Conservation (phyloP, 148 eudicot species). For the Cornus kousa region DNA sequence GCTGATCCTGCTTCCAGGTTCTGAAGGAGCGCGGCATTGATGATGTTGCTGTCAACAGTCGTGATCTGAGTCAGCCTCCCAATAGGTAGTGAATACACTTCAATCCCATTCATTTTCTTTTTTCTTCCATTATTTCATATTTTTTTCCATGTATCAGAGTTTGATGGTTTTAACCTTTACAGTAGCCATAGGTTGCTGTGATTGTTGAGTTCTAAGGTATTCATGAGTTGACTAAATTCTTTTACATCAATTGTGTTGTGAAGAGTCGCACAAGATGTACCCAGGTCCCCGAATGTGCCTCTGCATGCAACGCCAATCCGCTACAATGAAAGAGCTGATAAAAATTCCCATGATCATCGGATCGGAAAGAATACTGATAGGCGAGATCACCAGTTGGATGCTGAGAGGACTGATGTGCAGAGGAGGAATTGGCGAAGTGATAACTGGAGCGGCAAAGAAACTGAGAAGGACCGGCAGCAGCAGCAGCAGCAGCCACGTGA, state of each 20-base stretch:
- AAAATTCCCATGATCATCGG: conserved; percentile 41
- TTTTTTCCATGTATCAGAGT: background rate
- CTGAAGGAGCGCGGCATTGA: conserved; percentile 69
- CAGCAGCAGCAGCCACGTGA: conserved; percentile 33
- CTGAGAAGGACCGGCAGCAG: conserved; percentile 44
- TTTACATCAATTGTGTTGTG: conserved; percentile 17
- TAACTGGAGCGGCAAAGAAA: conserved; percentile 50
- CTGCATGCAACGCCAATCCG: conserved; percentile 35
- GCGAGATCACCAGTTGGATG: conserved; percentile 47
- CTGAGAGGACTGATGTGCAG: conserved; percentile 51
- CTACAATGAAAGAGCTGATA: conserved; percentile 41
- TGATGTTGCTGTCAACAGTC: conserved; percentile 38
- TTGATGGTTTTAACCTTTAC: background rate
- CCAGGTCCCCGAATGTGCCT: conserved; percentile 34
- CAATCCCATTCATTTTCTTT: background rate
- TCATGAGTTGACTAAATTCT: background rate
- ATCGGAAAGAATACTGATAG: conserved; percentile 41
- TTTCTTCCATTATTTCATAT: background rate
- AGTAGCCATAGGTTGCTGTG: background rate
- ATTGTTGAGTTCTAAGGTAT: background rate
- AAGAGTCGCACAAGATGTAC: conserved; percentile 49
- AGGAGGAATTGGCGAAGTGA: conserved; percentile 72
- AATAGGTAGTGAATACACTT: conserved; percentile 38
- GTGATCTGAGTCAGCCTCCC: conserved; percentile 42
- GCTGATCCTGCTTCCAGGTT: conserved; percentile 40